Percentiles rank a stretch among this genome's conserved stretches.
These are phyloP conservation scores for Mrakiaceae sp. DNA, from an alignment of 1,284 basidiomycete species.

Conservation along the genomic window DNA sequence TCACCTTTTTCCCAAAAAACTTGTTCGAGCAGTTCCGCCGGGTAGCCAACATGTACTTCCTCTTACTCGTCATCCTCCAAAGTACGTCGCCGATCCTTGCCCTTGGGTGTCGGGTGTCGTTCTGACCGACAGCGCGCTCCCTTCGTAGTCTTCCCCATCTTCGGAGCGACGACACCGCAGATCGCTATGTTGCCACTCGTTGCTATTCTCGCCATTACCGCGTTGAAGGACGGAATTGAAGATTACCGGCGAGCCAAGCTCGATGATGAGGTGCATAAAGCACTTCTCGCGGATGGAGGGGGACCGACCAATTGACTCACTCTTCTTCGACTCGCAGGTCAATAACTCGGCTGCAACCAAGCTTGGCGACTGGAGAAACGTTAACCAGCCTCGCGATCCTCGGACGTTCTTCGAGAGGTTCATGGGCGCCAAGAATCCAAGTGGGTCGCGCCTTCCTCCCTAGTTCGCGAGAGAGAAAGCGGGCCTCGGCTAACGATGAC, in stretches of 20 bases:
- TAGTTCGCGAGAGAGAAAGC: too few relatives aligned
- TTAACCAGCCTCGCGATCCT: conserved; percentile 71
- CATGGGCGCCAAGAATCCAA: conserved; percentile 45
- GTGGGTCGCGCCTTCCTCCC: not conserved
- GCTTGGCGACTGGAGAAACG: conserved; percentile 76
- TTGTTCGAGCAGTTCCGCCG: conserved; percentile 81
- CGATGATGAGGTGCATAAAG: conserved; percentile 52
- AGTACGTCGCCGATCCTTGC: conserved; percentile 36
- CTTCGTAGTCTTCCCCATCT: conserved; percentile 65
- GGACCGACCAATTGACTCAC: not conserved
- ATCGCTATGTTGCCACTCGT: conserved; percentile 77
- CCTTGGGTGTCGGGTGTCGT: conserved; percentile 1
- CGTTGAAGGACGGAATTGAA: conserved; percentile 88
- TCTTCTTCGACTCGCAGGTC: conserved; percentile 36
- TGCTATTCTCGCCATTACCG: conserved; percentile 79
- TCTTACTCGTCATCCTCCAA: conserved; percentile 71
- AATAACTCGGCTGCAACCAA: conserved; percentile 81
- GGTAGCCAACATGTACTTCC: conserved; percentile 87
- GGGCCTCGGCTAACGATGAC: not conserved
- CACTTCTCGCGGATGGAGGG: not conserved
- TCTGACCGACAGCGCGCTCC: conserved; percentile 12
- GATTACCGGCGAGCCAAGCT: conserved; percentile 77
- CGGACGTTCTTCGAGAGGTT: conserved; percentile 63
- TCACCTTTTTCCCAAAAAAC: conserved; percentile 92
- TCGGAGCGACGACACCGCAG: conserved; percentile 74